These are phyloP conservation scores for Dalbergia cochinchinensis DNA, from an alignment of 306 rosid genomes.

Conservation along the genomic window DNA sequence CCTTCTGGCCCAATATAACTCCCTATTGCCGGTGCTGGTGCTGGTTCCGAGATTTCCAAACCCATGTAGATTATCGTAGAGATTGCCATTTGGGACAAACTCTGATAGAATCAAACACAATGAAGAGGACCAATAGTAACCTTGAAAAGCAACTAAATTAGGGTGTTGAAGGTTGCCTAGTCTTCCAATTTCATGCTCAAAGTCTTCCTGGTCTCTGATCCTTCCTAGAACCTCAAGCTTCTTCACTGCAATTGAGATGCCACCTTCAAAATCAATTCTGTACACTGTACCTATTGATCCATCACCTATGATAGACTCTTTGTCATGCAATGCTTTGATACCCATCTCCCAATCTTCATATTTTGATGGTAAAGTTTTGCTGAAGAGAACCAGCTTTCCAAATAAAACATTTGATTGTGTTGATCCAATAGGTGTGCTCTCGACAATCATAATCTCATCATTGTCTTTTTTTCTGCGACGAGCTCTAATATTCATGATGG, in stretches of 20 bases:
- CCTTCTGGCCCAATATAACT: slow-evolving; percentile 81
- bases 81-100: slow-evolving; percentile 83
- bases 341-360: slow-evolving; percentile 99
- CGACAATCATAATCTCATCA: slow-evolving; percentile 67
- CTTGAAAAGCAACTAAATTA: slow-evolving; percentile 86
- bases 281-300: slow-evolving; percentile 94
- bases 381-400: slow-evolving; percentile 95
- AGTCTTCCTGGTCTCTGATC: slow-evolving; percentile 91
- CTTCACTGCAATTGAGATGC: slow-evolving; percentile 92
- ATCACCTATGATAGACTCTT: slow-evolving; percentile 88
- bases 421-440: slow-evolving; percentile 90
- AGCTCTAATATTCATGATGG: slow-evolving; percentile 78
- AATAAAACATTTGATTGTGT: slow-evolving; percentile 82
- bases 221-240: slow-evolving; percentile 95
- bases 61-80: slow-evolving; percentile 89
- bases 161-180: slow-evolving; percentile 80
- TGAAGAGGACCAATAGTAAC: slow-evolving; percentile 94
- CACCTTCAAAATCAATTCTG: slow-evolving; percentile 85
- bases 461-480: slow-evolving; percentile 61
- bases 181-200: slow-evolving; percentile 90
- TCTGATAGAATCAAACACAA: slow-evolving; percentile 94
- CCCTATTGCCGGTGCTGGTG: slow-evolving; percentile 71
- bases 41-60: slow-evolving; percentile 81
- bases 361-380: slow-evolving; percentile 92
- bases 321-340: slow-evolving; percentile 91